Conservation (phyloP, 2,329 filamentous ascomycete genomes). For the Cercospora zeina region DNA sequence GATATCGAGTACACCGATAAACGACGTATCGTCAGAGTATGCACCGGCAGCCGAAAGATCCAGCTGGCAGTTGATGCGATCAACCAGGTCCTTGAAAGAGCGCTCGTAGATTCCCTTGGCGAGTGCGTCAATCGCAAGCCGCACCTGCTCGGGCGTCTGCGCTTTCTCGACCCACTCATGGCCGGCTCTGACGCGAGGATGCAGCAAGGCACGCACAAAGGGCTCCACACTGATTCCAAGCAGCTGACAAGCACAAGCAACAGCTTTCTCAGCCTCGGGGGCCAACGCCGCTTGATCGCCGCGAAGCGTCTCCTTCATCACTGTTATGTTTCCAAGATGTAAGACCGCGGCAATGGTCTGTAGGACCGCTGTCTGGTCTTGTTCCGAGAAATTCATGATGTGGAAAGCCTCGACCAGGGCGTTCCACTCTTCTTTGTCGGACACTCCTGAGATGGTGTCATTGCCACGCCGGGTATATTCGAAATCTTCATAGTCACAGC, state of each 20-base stretch:
- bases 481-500: slow-evolving; percentile 79
- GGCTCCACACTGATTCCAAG: slow-evolving; percentile 81
- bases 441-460: slow-evolving; percentile 85
- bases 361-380: slow-evolving; percentile 80
- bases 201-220: slow-evolving; percentile 84
- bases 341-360: slow-evolving; percentile 87
- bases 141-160: slow-evolving; percentile 94
- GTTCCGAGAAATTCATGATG: slow-evolving; percentile 87
- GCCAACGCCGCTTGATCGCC: slow-evolving; percentile 86
- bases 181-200: slow-evolving; percentile 91
- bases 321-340: slow-evolving; percentile 87
- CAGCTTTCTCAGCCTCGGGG: slow-evolving; percentile 71
- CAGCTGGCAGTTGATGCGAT: slow-evolving; percentile 85
- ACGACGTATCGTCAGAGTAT: slow-evolving; percentile 83
- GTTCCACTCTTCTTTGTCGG: slow-evolving; percentile 88
- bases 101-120: slow-evolving; percentile 98
- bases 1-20: slow-evolving; percentile 98
- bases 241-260: slow-evolving; percentile 76
- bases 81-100: slow-evolving; percentile 88
- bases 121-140: slow-evolving; percentile 82
- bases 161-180: slow-evolving; percentile 98
- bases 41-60: slow-evolving; percentile 71
- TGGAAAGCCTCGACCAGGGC: slow-evolving; percentile 86
- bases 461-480: slow-evolving; percentile 89
- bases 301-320: slow-evolving; percentile 85